Evolutionary conservation across 2,329 filamentous ascomycete genomes (phyloP).

Genomic region (Diplodia intermedia): DNA sequence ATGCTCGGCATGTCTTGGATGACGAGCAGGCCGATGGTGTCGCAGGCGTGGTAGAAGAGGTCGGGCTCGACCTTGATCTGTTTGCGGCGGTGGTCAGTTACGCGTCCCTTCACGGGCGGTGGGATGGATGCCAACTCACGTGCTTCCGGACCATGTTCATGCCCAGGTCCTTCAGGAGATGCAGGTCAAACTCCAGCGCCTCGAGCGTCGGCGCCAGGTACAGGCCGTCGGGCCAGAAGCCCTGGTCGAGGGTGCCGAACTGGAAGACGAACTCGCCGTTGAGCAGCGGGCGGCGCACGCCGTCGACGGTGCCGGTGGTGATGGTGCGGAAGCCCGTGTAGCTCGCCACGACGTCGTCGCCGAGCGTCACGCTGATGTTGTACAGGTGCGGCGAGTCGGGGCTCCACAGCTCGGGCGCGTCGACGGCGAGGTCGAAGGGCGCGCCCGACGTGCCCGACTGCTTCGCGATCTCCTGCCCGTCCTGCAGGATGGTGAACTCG

Average conservation of each 20-base stretch:
- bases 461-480: slow-evolving; percentile 52
- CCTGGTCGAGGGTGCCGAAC: slow-evolving; percentile 74
- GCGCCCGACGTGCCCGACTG: slow-evolving; percentile 56
- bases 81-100: slow-evolving; percentile 2
- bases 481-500: slow-evolving; percentile 50
- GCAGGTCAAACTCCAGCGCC: slow-evolving; percentile 71
- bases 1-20: slow-evolving; percentile 77
- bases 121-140: slow-evolving; percentile 50
- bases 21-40: slow-evolving; percentile 69
- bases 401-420: slow-evolving; percentile 67
- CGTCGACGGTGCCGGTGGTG: slow-evolving; percentile 62
- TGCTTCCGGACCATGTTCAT: slow-evolving; percentile 77
- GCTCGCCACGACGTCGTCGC: slow-evolving; percentile 63
- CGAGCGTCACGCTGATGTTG: slow-evolving; percentile 64
- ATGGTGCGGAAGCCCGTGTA: slow-evolving; percentile 75
- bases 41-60: slow-evolving; percentile 72
- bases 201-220: slow-evolving; percentile 70
- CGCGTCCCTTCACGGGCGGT: neutral
- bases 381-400: slow-evolving; percentile 69
- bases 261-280: slow-evolving; percentile 74
- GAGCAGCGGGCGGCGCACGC: slow-evolving; percentile 66
- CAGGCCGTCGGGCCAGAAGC: slow-evolving; percentile 74
- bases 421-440: slow-evolving; percentile 63
- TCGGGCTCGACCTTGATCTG: slow-evolving; percentile 72
- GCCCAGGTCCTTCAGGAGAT: slow-evolving; percentile 68